Base-by-base conservation (phyloP, 2,329 filamentous ascomycete genomes). In the Capronia coronata region DNA sequence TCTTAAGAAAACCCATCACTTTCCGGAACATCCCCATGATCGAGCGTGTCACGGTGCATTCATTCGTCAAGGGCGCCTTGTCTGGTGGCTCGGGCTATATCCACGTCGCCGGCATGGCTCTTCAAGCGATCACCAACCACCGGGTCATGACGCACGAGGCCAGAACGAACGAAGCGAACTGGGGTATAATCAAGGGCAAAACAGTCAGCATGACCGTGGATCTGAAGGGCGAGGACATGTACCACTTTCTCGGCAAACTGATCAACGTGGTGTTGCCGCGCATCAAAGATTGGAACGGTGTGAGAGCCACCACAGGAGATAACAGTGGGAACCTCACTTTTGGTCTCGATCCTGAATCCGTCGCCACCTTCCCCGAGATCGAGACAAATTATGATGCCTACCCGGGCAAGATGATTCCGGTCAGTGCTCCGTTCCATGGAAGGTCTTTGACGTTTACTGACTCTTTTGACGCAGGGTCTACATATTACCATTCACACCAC, bases 271-370 rank as follows among this genome's bases (percentile, higher is more conserved):
- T 98, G 4, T 77, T 97, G 65, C 93, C 93, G 32, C 86, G 83
- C 64, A 94, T 98, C 70, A 98, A 97, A 75, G 93, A 98, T 61
- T 98, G 88, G 86, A 80, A 79, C 48, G 93, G 93, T 52, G 74
- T 86, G n/a, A 78, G 79, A 60, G 82, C 81, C 42, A 79, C 73
- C 37, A 87, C 87, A 32, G 93, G 93, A 63, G 93, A 98, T 67
- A 83, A 82, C 63, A 84, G 84, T 54, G 93, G 93, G 30, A 96
- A 97, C 67, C 77, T 98, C 59, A 77, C 76, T 8, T 91, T 90
- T 67, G 93, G 93, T 59, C 75, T 98, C 61, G 77, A 76, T 11
- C 75, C 83, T 3, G 83, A 87, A 51, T 80, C 85, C 59, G 81
- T 95, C 62, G 81, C 84, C 43, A 73, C 87, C 58, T 98, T 97